Evolutionary conservation across 2,329 filamentous ascomycete species (phyloP).

Genomic region (Alternaria rosae): DNA sequence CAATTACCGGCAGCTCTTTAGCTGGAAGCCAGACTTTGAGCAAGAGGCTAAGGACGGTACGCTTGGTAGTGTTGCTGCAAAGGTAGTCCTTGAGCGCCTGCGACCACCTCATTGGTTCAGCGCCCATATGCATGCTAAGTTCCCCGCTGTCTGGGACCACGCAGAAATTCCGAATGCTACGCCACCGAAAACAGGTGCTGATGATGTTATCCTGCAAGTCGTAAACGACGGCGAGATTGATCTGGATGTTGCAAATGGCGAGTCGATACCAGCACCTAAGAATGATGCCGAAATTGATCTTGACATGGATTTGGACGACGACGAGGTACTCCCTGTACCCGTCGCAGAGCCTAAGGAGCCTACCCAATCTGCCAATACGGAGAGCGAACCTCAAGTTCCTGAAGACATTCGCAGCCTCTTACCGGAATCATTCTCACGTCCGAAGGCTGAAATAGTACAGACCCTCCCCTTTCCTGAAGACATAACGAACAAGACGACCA

Average conservation of each 20-base stretch:
- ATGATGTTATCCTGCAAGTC: constrained; percentile 17
- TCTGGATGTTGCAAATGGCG: constrained; percentile 63
- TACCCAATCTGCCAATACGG: background rate
- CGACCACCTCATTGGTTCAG: constrained; percentile 87
- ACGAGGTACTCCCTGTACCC: constrained; percentile 16
- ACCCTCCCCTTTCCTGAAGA: constrained; percentile 67
- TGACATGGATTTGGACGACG: constrained; percentile 53
- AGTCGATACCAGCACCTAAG: constrained; percentile 32
- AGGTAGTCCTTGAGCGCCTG: constrained; percentile 79
- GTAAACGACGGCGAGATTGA: constrained; percentile 67
- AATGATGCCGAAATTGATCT: constrained; percentile 50
- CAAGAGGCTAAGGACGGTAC: constrained; percentile 77
- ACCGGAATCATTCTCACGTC: constrained; percentile 73
- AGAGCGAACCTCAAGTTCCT: constrained; percentile 55
- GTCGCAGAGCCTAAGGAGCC: constrained; percentile 16
- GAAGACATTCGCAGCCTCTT: constrained; percentile 75
- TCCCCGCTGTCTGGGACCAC: constrained; percentile 68
- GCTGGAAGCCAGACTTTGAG: constrained; percentile 75
- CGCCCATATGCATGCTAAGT: constrained; percentile 92
- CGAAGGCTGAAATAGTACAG: constrained; percentile 23
- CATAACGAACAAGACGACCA: constrained; percentile 80
- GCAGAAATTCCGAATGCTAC: constrained; percentile 59
- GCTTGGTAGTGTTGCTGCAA: constrained; percentile 81
- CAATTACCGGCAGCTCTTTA: constrained; percentile 72
- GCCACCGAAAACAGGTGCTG: constrained; percentile 21